Base-by-base conservation (phyloP, 2,329 filamentous ascomycete genomes). In the Alternaria metachromatica region DNA sequence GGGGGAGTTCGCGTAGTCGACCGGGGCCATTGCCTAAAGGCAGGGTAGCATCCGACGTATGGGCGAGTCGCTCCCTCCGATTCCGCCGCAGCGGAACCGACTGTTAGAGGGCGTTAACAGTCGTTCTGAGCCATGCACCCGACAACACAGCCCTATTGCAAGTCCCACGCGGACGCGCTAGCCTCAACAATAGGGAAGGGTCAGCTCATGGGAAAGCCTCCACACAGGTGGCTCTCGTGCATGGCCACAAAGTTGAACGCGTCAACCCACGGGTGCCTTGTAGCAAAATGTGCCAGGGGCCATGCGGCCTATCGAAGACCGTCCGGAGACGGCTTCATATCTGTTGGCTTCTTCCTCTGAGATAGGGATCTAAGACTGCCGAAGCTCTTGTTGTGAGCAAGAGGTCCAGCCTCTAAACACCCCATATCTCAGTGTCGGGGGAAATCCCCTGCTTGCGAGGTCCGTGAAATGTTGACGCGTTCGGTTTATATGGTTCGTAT, bases 331-430 rank as follows among this genome's bases (percentile, higher is more conserved):
- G 55, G 53, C 64, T 71, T 69, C 62, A 76, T 73, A 61, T 74
- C 76, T 72, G 74, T 74, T 75, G 76, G 72, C 76, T 75, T 76
- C 74, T 78, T 74, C 62, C 73, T 67, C 66, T 63, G 23, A 61
- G 51, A 45, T 71, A 13, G 65, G 65, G 69, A 58, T 70, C 66
- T 51, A 60, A 66, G 73, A 73, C 55, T 61, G 63, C 67, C 58
- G 64, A 56, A 66, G 58, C 71, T 69, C 68, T 60, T 66, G 66
- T 59, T 66, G 66, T 57, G 37, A 54, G 53, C 63, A 70, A 65
- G 70, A 69, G 69, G 63, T 55, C 70, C 63, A 70, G 61, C 68
- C 73, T 76, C 71, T 63, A 53, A 58, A 57, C 69, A 67, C 45
- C 65, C 69, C 68, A 37, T 57, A 54, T 51, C 63, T 33, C 58